These are phyloP conservation scores for Mortierella sp. DNA, from an alignment of 371 early-diverging fungal species.

Conservation along the genomic window DNA sequence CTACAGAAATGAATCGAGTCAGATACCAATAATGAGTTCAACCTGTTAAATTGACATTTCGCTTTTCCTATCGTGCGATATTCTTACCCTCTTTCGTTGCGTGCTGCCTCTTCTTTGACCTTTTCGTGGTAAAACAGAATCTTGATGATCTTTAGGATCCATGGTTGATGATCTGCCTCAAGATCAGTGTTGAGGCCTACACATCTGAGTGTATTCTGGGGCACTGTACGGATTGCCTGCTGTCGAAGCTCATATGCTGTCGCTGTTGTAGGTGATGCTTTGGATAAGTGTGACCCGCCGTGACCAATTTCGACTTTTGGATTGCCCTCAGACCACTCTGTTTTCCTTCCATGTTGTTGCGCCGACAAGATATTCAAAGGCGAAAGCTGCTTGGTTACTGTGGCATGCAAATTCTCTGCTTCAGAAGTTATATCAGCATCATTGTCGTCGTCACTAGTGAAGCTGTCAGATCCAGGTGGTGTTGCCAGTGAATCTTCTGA, in stretches of 20 bases:
- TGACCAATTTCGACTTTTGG: background rate
- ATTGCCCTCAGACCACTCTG: slow-evolving; percentile 5
- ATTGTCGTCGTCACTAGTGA: slow-evolving; percentile 12
- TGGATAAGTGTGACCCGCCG: background rate
- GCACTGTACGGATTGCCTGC: slow-evolving; percentile 55
- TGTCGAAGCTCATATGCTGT: slow-evolving; percentile 52
- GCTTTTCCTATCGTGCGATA: no score
- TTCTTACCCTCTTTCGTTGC: slow-evolving; percentile 23
- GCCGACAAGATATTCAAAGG: slow-evolving; percentile 38
- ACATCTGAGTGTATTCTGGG: slow-evolving; percentile 68
- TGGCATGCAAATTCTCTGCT: background rate
- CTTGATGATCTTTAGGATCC: slow-evolving; percentile 74
- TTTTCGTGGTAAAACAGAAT: slow-evolving; percentile 74
- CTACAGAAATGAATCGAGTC: background rate
- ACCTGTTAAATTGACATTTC: background rate
- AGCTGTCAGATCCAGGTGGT: slow-evolving; percentile 33
- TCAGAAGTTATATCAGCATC: slow-evolving; percentile 8
- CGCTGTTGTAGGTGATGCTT: slow-evolving; percentile 35
- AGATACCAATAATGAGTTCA: background rate
- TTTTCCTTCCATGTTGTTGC: slow-evolving; percentile 17
- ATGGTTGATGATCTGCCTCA: slow-evolving; percentile 58
- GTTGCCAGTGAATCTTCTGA: slow-evolving; percentile 25
- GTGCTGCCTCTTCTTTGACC: slow-evolving; percentile 46
- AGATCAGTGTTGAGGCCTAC: slow-evolving; percentile 70
- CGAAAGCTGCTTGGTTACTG: slow-evolving; percentile 7